Base-by-base conservation (phyloP, 495 filamentous ascomycete genomes). In the Cercophora newfieldiana region DNA sequence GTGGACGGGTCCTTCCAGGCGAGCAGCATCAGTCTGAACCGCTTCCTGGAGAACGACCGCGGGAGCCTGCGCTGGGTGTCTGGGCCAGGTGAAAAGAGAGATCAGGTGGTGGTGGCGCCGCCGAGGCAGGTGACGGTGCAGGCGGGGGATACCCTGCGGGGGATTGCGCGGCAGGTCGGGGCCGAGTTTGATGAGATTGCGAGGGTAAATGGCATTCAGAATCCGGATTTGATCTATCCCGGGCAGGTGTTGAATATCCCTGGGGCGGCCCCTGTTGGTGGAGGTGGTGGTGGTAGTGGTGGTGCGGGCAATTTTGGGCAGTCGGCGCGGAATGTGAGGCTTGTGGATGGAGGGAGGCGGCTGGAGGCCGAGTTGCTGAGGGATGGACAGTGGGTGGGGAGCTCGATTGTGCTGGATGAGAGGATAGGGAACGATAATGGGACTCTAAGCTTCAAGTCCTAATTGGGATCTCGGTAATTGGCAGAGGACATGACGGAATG, bases 391-490 rank as follows among this genome's bases (percentile, higher is more conserved):
- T 80, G 75, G 77, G 67, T 73, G 28, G 67, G 69, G 8, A 69
- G 70, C 21, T 75, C 74, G 33, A 65, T 81, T 28, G 63, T 74
- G 31, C 55, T 82, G 70, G 77, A 82, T 65, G 80, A 82, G 70
- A 70, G 73, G 50, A 79, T 82, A 63, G 68, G 71, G 16, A 82
- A 82, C 59, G 56, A 71, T 26, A 71, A 81, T 58, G 80, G 80
- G 19, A 65, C 72, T 47, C 70, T 81, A 66, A 62, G 44, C 10
- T 62, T 33, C 33, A 47, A 44, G 21, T 60, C 21, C 10, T 53
- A 53, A n/a, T n/a, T n/a, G n/a, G n/a, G n/a, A n/a, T n/a, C n/a
- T n/a, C n/a, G n/a, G n/a, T n/a, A n/a, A n/a, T n/a, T n/a, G n/a
- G n/a, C n/a, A n/a, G n/a, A n/a, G n/a, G n/a, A n/a, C n/a, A n/a